These are phyloP conservation scores for Alternaria gaisen DNA, from an alignment of 2,329 filamentous ascomycete genomes.

Conservation along the genomic window DNA sequence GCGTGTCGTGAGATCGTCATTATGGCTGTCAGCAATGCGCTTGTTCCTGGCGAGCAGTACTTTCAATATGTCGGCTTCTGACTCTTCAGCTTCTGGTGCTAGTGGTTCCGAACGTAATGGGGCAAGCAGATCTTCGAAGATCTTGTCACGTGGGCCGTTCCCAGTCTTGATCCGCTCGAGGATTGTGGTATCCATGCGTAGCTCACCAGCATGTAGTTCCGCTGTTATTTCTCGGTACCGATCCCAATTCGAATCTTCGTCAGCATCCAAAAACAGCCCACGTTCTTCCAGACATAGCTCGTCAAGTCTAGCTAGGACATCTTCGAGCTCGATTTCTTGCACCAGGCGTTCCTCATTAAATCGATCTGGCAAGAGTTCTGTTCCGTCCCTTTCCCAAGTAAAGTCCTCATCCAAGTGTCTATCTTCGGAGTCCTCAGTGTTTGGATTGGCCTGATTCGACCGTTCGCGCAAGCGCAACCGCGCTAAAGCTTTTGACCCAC, in stretches of 20 bases:
- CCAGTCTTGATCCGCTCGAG: constrained; percentile 26
- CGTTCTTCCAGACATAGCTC: not conserved
- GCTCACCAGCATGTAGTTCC: not conserved
- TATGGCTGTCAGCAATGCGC: constrained; percentile 5
- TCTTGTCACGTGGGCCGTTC: constrained; percentile 16
- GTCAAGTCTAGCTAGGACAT: not conserved
- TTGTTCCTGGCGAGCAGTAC: constrained; percentile 31
- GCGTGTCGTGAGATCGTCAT: constrained; percentile 2
- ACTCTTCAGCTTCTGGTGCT: constrained; percentile 10
- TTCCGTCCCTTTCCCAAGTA: not conserved
- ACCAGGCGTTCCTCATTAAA: not conserved
- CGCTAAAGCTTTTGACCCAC: not conserved
- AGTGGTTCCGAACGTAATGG: constrained; percentile 11
- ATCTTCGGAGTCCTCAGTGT: not conserved
- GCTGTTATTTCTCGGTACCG: not conserved
- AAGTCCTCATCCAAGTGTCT: not conserved
- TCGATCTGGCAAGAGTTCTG: not conserved
- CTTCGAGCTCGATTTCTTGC: not conserved
- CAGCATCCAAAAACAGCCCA: not conserved
- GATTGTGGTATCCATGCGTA: constrained; percentile 20
- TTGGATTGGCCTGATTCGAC: not conserved
- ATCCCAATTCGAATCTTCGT: not conserved
- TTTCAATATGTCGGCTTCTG: constrained; percentile 24
- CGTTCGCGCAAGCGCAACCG: not conserved
- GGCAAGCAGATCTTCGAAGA: constrained; percentile 31